Evolutionary conservation across 345 rosid species (phyloP), one percentile per base, ranked within the genome.

Genomic region (Eucalyptus erythrocorys): DNA sequence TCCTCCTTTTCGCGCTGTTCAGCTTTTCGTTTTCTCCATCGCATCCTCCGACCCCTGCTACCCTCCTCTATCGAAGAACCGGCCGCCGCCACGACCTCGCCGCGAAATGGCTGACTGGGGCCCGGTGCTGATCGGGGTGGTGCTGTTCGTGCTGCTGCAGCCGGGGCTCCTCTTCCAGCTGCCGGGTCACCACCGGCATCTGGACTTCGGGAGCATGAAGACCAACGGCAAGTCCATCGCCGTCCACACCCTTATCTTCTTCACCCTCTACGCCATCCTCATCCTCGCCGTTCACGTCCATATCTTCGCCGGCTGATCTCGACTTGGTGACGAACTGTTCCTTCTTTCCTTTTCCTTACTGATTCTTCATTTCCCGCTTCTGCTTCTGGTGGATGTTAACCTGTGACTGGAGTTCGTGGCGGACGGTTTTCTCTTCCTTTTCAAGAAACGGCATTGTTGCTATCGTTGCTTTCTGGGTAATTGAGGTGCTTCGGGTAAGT

Each of bases 201-300:
- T 97, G 71, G 96, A 96, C 85, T 94, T 95, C 47, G 97, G 99
- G 24, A 94, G 95, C 94, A 85, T 97, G 95, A 97, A 96, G 95
- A 98, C 99, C 51, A 97, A 96, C 89, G 99, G 99, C 27, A 98
- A 95, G 92, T 94, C 99, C n/a, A 91, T 98, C 66, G 94, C 96
- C 34, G 90, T 96, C 32, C 99, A 98, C 93, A 92, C 99, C 71
- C 94, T 97, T 89, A 89, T 98, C 92, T 98, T 97, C 95, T 97
- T 98, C 92, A 87, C 95, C 80, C 90, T 94, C 86, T 96, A 97
- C 87, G 91, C 99, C n/a, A 89, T 98, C 90, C 91, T 98, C 90
- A 92, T 96, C 94, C 71, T 98, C 88, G 99, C 95, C 8, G 92
- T 95, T 86, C 95, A 94, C 88, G 91, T 97, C 88, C 99, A 97